Base-by-base conservation (phyloP, 1,284 basidiomycete species). In the Anthracocystis walkeri region DNA sequence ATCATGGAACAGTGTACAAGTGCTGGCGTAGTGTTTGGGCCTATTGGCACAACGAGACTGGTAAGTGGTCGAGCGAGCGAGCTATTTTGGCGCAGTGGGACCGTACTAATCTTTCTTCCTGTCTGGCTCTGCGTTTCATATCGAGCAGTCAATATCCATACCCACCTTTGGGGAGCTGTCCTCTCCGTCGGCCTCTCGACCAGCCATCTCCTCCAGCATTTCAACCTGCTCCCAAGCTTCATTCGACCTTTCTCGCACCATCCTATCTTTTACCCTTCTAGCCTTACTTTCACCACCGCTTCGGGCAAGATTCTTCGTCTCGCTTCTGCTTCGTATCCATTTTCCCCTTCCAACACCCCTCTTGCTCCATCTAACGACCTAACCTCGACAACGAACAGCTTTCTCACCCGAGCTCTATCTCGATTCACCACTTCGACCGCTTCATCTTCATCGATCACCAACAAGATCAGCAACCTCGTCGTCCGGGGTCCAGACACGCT, bases 81-180 rank as follows among this genome's bases (percentile, higher is more conserved):
- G 23, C 4, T 10, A 3, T 18, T 16, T 4, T 7, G 8, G 7
- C 16, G 23, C n/a, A 6, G 10, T 10, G 33, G 20, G 50, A 35
- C 12, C 4, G 2, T 16, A 20, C 50, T 40, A 18, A 31, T 20
- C 3, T 16, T 45, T 42, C 4, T 18, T 11, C 0, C 21, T 55
- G 14, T 18, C 23, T 7, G 10, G 33, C 35, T 21, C 27, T 21
- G 4, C 16, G 16, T 18, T 14, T 27, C 31, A 14, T 38, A 14
- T 3, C n/a, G 2, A 14, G 21, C 71, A 94, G 93, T 96, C 69
- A 96, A 97, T 86, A 94, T 96, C 57, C 93, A 95, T 85, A 92
- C 89, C 56, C 94, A 96, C 82, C 87, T 95, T 8, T 89, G 90
- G 87, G 93, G 91, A 31, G 91, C 91, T 18, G 81, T 90, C 12